A percentile compares a stretch with the other conserved stretches of the same genome.
Evolutionary conservation across 495 filamentous ascomycete species (phyloP).

Genomic region (Talaromyces nanjingensis): DNA sequence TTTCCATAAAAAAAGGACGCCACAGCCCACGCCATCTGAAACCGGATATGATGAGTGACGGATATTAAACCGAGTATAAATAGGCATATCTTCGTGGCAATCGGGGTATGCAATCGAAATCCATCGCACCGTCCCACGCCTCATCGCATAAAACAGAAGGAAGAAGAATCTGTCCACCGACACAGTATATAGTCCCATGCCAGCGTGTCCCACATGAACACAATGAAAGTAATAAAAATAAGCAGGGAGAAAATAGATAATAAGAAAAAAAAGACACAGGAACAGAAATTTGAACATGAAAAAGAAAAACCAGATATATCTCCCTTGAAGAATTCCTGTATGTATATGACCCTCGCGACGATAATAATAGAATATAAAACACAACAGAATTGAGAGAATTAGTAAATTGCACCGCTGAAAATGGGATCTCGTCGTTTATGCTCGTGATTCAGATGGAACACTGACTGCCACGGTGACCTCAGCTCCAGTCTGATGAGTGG

Average conservation of each 20-base stretch:
- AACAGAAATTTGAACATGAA: conserved; percentile 10
- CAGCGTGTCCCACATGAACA: conserved; percentile 2
- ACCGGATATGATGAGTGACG: conserved; percentile 3
- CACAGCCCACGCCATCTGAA: conserved; percentile 9
- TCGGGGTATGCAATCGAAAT: background rate
- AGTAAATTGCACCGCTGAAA: background rate
- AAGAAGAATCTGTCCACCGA: conserved; percentile 1
- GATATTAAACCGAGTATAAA: conserved; percentile 9
- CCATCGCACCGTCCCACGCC: conserved; percentile 1
- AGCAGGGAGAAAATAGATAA: conserved; percentile 10
- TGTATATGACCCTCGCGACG: conserved; percentile 32
- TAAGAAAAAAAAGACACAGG: conserved; percentile 14
- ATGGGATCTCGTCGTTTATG: background rate
- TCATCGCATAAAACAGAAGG: conserved; percentile 3
- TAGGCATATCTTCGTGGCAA: conserved; percentile 11
- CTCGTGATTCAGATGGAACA: conserved; percentile 1
- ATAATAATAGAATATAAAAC: conserved; percentile 11
- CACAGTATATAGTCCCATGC: conserved; percentile 1
- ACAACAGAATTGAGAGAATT: conserved; percentile 6
- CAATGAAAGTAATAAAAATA: conserved; percentile 5
- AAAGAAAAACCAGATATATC: conserved; percentile 22
- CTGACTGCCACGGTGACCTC: background rate
- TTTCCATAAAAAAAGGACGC: conserved; percentile 5
- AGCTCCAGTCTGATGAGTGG: conserved; percentile 9
- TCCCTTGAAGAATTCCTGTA: conserved; percentile 27